A percentile compares a stretch with the other conserved stretches of the same genome.
Evolutionary conservation across 148 eudicot species (phyloP).

Genomic region (Camellia sinensis): DNA sequence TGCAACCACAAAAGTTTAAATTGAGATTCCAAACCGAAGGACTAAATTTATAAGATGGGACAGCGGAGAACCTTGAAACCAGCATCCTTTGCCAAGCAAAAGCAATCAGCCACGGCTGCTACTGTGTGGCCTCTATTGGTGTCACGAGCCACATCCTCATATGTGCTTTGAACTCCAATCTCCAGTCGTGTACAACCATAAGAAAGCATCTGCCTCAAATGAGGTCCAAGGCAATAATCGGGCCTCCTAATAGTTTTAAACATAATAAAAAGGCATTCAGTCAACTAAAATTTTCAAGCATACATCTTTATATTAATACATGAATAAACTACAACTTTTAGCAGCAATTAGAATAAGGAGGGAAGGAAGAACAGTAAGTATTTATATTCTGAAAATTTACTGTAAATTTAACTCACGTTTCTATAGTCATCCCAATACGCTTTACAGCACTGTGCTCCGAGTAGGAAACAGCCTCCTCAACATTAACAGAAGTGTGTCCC

Average conservation of each 20-base stretch:
- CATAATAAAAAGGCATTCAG: not conserved
- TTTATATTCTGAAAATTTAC: not conserved
- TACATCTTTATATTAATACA: not conserved
- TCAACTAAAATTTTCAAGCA: not conserved
- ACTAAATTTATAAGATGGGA: not conserved
- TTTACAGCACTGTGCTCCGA: constrained; percentile 92
- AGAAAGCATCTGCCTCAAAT: constrained; percentile 90
- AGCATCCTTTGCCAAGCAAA: constrained; percentile 97
- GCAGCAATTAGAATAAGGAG: not conserved
- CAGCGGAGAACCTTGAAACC: constrained; percentile 74
- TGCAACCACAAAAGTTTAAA: constrained; percentile 7
- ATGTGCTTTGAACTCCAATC: constrained; percentile 98
- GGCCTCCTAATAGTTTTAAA: constrained; percentile 65
- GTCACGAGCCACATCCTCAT: constrained; percentile 99
- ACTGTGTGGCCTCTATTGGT: constrained; percentile 98
- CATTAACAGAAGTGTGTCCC: constrained; percentile 94
- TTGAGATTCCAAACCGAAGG: constrained; percentile 10
- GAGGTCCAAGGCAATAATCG: constrained; percentile 98
- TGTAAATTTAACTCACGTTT: constrained; percentile 62
- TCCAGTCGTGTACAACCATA: constrained; percentile 97
- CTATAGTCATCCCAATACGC: constrained; percentile 99
- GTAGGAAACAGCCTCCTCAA: constrained; percentile 95
- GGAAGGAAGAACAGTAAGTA: not conserved
- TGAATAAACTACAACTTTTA: not conserved
- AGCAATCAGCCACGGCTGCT: constrained; percentile 99